phyloP scores from a whole-genome alignment of 179 eudicot genomes.

The Silene noctiflora region DNA sequence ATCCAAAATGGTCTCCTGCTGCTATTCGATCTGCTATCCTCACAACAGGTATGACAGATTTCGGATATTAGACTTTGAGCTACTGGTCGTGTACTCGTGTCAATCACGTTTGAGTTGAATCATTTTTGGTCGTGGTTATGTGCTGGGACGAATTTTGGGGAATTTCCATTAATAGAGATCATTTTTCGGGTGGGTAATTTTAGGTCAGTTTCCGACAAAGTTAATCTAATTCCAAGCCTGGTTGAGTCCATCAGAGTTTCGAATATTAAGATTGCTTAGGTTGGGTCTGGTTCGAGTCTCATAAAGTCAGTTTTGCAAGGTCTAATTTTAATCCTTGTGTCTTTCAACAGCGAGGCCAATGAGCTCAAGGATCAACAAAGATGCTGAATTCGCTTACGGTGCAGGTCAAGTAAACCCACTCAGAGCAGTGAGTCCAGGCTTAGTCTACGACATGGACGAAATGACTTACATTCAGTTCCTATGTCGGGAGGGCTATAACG shows the following conservation, averaged over 20 bases:
- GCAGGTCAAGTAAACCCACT: conserved; percentile 76
- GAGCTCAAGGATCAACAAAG: conserved; percentile 59
- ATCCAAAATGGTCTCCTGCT: conserved; percentile 82
- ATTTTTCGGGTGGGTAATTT: no score
- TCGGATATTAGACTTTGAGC: no score
- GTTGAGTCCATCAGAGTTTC: no score
- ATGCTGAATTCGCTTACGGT: conserved; percentile 80
- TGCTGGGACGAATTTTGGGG: no score
- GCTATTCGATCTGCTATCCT: conserved; percentile 79
- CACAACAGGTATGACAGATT: conserved; percentile 73
- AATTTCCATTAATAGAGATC: no score
- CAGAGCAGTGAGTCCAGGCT: conserved; percentile 69
- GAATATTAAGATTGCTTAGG: not conserved
- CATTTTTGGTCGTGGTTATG: no score
- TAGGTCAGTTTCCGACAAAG: no score
- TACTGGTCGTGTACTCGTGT: no score
- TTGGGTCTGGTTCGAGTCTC: no score
- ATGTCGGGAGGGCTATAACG: conserved; percentile 65
- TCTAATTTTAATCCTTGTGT: not conserved
- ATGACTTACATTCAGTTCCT: conserved; percentile 69
- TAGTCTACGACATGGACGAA: conserved; percentile 76
- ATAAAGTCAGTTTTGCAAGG: no score
- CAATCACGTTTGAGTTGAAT: no score
- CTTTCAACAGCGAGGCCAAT: conserved; percentile 57
- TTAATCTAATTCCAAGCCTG: no score